phyloP scores from a whole-genome alignment of 1,284 basidiomycete genomes.

The Leccinum ponderosum region DNA sequence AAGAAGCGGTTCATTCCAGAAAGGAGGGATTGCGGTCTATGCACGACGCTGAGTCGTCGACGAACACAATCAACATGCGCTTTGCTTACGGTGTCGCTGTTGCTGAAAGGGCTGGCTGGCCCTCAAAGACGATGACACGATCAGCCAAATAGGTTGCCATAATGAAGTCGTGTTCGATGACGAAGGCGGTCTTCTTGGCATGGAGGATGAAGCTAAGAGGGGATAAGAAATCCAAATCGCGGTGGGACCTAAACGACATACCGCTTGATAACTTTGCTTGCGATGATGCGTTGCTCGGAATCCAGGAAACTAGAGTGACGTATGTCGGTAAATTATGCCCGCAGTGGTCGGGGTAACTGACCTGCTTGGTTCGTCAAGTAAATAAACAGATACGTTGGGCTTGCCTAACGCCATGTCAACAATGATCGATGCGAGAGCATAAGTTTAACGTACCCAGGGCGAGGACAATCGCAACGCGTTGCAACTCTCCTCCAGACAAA shows the following conservation, averaged over 20 bases:
- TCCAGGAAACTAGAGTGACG: constrained; percentile 75
- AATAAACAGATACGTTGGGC: constrained; percentile 81
- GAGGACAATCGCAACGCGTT: constrained; percentile 92
- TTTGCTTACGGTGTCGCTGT: constrained; percentile 79
- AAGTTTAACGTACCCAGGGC: constrained; percentile 59
- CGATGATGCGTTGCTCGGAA: constrained; percentile 97
- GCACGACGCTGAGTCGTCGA: constrained; percentile 7
- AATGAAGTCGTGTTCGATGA: constrained; percentile 98
- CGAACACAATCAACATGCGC: neutral
- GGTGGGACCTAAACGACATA: constrained; percentile 31
- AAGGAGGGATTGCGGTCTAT: constrained; percentile 55
- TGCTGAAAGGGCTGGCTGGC: constrained; percentile 78
- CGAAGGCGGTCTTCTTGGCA: constrained; percentile 94
- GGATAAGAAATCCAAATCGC: constrained; percentile 2
- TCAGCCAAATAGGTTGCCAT: constrained; percentile 98
- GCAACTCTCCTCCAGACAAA: neutral
- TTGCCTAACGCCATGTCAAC: constrained; percentile 48
- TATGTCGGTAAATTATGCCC: constrained; percentile 6
- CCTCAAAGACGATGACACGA: constrained; percentile 95
- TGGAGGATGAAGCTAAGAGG: constrained; percentile 83
- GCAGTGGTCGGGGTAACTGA: constrained; percentile 23
- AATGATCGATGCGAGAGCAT: neutral
- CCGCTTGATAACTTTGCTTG: constrained; percentile 96
- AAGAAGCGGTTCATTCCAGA: constrained; percentile 57
- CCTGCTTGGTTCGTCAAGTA: constrained; percentile 85